Evolutionary conservation across 2,329 filamentous ascomycete species (phyloP).

Genomic region (Clonostachys chloroleuca): DNA sequence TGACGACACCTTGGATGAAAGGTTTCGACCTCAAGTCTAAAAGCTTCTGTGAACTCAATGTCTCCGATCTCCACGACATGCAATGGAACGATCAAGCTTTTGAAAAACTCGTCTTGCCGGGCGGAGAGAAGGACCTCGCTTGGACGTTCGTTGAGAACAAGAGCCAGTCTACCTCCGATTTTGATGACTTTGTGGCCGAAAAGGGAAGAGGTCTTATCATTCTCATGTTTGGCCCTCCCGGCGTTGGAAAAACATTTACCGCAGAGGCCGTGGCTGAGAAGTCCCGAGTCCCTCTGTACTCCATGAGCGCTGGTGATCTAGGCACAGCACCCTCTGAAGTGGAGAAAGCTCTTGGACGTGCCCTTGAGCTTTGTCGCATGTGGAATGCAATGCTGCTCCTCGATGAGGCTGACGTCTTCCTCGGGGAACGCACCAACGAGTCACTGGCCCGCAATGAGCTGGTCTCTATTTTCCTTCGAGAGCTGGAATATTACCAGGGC

Average conservation of each 20-base stretch:
- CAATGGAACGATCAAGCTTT: slow-evolving; percentile 28
- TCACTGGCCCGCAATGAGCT: slow-evolving; percentile 27
- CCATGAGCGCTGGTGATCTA: slow-evolving; percentile 44
- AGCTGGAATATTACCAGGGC: slow-evolving; percentile 41
- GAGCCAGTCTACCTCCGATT: slow-evolving; percentile 11
- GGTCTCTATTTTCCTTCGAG: slow-evolving; percentile 37
- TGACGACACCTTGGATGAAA: slow-evolving; percentile 28
- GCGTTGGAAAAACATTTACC: slow-evolving; percentile 43
- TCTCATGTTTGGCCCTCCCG: slow-evolving; percentile 39
- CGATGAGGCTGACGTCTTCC: slow-evolving; percentile 29
- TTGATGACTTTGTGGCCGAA: slow-evolving; percentile 36
- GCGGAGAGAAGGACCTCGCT: slow-evolving; percentile 26
- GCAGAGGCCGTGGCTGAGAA: slow-evolving; percentile 35
- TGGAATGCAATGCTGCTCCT: slow-evolving; percentile 31
- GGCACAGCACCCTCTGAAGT: slow-evolving; percentile 33
- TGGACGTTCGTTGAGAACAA: slow-evolving; percentile 32
- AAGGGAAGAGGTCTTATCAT: slow-evolving; percentile 39
- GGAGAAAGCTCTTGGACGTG: slow-evolving; percentile 30
- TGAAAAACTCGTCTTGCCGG: slow-evolving; percentile 26
- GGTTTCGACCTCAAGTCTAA: slow-evolving; percentile 29
- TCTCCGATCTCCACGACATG: slow-evolving; percentile 10
- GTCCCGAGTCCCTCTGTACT: slow-evolving; percentile 36
- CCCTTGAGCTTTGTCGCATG: slow-evolving; percentile 32
- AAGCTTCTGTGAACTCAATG: slow-evolving; percentile 12
- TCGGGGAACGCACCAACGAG: slow-evolving; percentile 16